Evolutionary conservation across 495 filamentous ascomycete species (phyloP), one percentile per base, ranked within the genome.

Genomic region (Podospora tetraspora): DNA sequence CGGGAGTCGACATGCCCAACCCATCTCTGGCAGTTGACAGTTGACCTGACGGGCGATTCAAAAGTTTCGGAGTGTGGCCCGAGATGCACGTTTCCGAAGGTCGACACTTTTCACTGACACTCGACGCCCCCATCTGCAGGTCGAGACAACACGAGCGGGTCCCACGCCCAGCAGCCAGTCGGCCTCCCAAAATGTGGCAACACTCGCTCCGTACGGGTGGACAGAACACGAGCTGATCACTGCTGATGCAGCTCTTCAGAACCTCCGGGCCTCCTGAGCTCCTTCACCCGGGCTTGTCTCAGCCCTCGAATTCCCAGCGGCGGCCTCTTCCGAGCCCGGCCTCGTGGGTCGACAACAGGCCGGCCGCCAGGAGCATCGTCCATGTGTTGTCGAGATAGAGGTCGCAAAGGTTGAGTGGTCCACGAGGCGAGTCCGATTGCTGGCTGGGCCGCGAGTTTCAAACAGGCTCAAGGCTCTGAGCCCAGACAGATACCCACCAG

Each of bases 401-500:
- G 43, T 52, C 43, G 43, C 43, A 52, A n/a, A 52, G 43, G 9
- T 52, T 5, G 43, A 52, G 43, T 52, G 43, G 43, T 7, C 43
- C 43, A 43, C 16, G 43, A n/a, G 34, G 19, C 43, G 16, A 52
- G 59, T 25, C 27, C 7, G 23, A 24, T 10, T 30, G 30, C 22
- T 34, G 34, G 32, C 23, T 43, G 62, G 34, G 32, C 23, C 24
- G 62, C 24, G 62, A 22, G 61, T 37, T 64, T 30, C 34, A 30
- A 56, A 57, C 21, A 25, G 29, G 62, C 8, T 13, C 32, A 24
- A 57, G 13, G 62, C 24, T 64, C 6, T 10, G 12, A 34, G 37
- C 62, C 62, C 43, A 64, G 24, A 34, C 63, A 32, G n/a, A 59
- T 19, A 32, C 22, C 37, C 57, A 25, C 63, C 58, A 57, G 68